Percentiles rank a stretch among this genome's conserved stretches.
Evolutionary conservation across 176 grass and related monocot genomes (phyloP).

Genomic region (Phyllostachys edulis): DNA sequence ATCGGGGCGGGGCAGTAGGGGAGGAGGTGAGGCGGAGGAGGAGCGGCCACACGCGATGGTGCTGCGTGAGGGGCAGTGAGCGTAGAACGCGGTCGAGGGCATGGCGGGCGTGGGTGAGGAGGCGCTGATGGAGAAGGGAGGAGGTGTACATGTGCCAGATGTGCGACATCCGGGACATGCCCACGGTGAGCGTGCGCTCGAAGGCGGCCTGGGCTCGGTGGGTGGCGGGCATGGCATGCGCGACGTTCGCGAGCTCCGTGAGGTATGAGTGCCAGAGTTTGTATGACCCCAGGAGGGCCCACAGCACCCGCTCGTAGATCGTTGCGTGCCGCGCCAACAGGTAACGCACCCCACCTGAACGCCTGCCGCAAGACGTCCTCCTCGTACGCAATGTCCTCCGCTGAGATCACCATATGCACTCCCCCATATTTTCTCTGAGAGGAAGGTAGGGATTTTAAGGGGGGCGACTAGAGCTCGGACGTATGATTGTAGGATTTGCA

Average conservation of each 20-base stretch:
- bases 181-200: conserved; percentile 57
- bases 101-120: conserved; percentile 51
- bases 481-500: too few species aligned
- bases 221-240: too few species aligned
- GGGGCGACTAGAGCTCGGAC: too few species aligned
- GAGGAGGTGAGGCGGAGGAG: too few species aligned
- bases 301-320: conserved; percentile 68
- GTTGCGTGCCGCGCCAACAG: conserved; percentile 35
- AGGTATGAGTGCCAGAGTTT: conserved; percentile 85
- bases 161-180: conserved; percentile 74
- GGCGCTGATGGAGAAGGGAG: conserved; percentile 48
- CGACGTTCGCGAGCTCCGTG: too few species aligned
- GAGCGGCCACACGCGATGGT: conserved; percentile 60
- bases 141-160: conserved; percentile 66
- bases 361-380: too few species aligned
- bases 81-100: conserved; percentile 58
- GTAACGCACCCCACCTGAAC: too few species aligned
- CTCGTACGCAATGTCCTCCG: too few species aligned
- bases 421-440: too few species aligned
- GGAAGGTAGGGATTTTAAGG: too few species aligned
- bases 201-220: conserved; percentile 39
- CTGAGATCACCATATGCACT: too few species aligned
- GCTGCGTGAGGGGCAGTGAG: conserved; percentile 59
- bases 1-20: too few species aligned
- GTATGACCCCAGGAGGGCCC: conserved; percentile 59